Base-by-base conservation (phyloP, 495 filamentous ascomycete species). In the Trichoderma orchidacearum region DNA sequence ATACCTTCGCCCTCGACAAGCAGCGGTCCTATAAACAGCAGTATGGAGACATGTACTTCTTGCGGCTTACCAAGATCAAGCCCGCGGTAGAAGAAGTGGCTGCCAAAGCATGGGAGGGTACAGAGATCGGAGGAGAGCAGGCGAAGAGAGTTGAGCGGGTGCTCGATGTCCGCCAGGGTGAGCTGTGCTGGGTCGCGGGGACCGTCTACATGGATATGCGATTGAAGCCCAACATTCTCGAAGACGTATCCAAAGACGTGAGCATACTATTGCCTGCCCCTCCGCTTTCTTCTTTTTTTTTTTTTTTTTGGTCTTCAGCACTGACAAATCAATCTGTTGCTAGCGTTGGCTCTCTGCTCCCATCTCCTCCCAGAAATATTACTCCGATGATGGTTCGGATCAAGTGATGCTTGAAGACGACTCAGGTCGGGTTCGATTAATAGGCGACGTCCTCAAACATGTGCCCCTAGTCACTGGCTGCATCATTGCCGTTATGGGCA, bases 151-250 rank as follows among this genome's bases (percentile, higher is more conserved):
- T 90, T 5, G 86, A 96, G 18, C 74, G 91, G 60, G 94, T 96
- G 32, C 77, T 99, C 9, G 92, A 96, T 74, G 94, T 99, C 13
- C 81, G 93, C 63, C 94, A 96, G 68, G 93, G 93, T 54, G 84
- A 96, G 70, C 72, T 97, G 27, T 96, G 94, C 70, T 99, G 92
- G 91, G 86, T 99, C 50, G 76, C 81, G 0, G 94, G 94, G 8
- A 99, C 94, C 0, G 81, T 96, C 29, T 99, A 93, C 59, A 94
- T 96, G 85, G 91, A 96, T 58, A 89, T 97, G 89, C 84, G 87
- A 15, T 66, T 96, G 62, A 99, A 99, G 68, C 94, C 94, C 0
- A 96, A 96, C 64, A 90, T 99, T 71, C 74, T 99, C 30, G 92
- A 96, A 25, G 94, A 99, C 61, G 82, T 99, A 30, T 84, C 85